Evolutionary conservation across 2,329 filamentous ascomycete genomes (phyloP).

Genomic region (Colletotrichum higginsianum): DNA sequence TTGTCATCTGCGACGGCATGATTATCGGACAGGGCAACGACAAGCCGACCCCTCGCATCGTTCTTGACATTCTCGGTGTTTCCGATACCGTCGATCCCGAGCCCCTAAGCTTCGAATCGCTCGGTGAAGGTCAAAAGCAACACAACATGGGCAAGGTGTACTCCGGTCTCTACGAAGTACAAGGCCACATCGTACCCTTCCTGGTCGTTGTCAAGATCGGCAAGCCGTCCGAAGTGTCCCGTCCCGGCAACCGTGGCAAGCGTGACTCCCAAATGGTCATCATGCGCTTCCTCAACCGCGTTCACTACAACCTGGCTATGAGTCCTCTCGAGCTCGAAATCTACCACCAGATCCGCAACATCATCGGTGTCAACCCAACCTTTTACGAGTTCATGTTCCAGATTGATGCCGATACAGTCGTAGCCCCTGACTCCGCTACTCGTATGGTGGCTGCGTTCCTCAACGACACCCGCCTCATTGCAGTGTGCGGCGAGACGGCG

Average conservation of each 20-base stretch:
- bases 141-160: slow-evolving; percentile 99
- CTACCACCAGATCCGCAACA: slow-evolving; percentile 98
- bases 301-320: slow-evolving; percentile 98
- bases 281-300: slow-evolving; percentile 99
- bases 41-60: slow-evolving; percentile 92
- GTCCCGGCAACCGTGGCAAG: slow-evolving; percentile 97
- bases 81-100: slow-evolving; percentile 95
- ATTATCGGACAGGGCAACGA: slow-evolving; percentile 99
- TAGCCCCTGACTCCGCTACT: slow-evolving; percentile 89
- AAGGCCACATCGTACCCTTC: slow-evolving; percentile 98
- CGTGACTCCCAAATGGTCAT: slow-evolving; percentile 98
- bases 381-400: slow-evolving; percentile 98
- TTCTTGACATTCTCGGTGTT: slow-evolving; percentile 96
- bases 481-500: slow-evolving; percentile 93
- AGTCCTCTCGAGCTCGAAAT: slow-evolving; percentile 97
- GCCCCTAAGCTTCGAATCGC: slow-evolving; percentile 94
- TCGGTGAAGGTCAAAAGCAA: slow-evolving; percentile 96
- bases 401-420: slow-evolving; percentile 97
- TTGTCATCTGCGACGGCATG: slow-evolving; percentile 97
- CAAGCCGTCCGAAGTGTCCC: slow-evolving; percentile 96
- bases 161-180: slow-evolving; percentile 96
- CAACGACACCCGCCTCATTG: slow-evolving; percentile 93
- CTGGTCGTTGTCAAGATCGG: slow-evolving; percentile 97
- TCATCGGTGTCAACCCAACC: slow-evolving; percentile 97
- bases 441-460: slow-evolving; percentile 94